Conservation (phyloP, 2,329 filamentous ascomycete species). For the Alternaria sp. region DNA sequence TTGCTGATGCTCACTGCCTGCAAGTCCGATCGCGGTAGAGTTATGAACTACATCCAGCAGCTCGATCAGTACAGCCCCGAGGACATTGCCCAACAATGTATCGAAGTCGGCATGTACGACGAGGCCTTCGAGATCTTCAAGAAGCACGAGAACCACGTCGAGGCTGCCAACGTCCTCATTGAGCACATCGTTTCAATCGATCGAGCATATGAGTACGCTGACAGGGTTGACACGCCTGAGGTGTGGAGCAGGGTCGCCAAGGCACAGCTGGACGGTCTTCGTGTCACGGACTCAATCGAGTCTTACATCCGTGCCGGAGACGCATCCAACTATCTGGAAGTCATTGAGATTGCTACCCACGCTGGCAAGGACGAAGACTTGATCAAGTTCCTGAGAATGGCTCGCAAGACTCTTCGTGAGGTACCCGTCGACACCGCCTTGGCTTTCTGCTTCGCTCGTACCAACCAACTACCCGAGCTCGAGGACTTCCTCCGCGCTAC, state of each 20-base stretch:
- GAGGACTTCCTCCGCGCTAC: constrained; percentile 94
- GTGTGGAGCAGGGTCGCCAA: constrained; percentile 99
- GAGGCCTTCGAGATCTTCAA: constrained; percentile 99
- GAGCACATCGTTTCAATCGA: constrained; percentile 98
- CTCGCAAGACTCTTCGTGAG: constrained; percentile 94
- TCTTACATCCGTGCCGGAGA: constrained; percentile 97
- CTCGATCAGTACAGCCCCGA: constrained; percentile 88
- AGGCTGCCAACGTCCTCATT: constrained; percentile 88
- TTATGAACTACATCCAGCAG: constrained; percentile 96
- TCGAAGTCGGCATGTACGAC: constrained; percentile 92
- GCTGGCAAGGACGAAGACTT: constrained; percentile 98
- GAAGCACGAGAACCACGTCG: constrained; percentile 89
- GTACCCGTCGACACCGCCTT: constrained; percentile 91
- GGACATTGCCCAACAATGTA: constrained; percentile 91
- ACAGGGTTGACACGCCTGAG: constrained; percentile 89
- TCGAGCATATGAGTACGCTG: constrained; percentile 92
- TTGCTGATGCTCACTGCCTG: constrained; percentile 94
- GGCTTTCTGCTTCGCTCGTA: constrained; percentile 90
- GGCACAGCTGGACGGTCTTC: constrained; percentile 93
- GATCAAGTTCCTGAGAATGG: constrained; percentile 95
- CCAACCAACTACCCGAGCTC: constrained; percentile 88
- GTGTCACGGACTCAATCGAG: constrained; percentile 89
- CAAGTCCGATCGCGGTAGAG: constrained; percentile 91
- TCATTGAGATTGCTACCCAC: constrained; percentile 93
- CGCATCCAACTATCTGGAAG: constrained; percentile 90